A percentile compares a stretch with the other conserved stretches of the same genome.
phyloP scores from a whole-genome alignment of 345 rosid species.

The Ceriops zippeliana region DNA sequence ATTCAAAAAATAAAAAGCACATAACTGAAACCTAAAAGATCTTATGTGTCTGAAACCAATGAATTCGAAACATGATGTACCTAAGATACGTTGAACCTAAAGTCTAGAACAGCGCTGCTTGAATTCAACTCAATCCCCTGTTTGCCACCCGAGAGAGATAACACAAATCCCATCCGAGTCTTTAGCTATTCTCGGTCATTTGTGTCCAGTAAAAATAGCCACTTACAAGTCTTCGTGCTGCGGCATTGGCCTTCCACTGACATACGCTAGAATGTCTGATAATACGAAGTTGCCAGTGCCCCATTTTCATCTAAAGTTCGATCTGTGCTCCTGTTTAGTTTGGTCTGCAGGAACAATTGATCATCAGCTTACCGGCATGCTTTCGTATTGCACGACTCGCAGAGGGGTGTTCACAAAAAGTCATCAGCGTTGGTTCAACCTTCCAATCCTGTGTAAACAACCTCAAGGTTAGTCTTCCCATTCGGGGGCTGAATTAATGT shows the following conservation, averaged over 20 bases:
- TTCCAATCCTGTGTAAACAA: constrained; percentile 66
- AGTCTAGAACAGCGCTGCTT: too few species aligned
- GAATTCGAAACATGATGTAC: too few species aligned
- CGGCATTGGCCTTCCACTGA: constrained; percentile 75
- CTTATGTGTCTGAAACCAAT: too few species aligned
- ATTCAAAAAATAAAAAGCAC: too few species aligned
- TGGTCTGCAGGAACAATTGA: constrained; percentile 30
- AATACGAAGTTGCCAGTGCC: constrained; percentile 59
- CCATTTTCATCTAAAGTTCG: constrained; percentile 63
- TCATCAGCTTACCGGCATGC: constrained; percentile 44
- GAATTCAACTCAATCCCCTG: too few species aligned
- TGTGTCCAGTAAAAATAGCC: constrained; percentile 65
- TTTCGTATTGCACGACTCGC: constrained; percentile 78
- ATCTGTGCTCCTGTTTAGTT: constrained; percentile 29
- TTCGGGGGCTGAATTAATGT: background rate
- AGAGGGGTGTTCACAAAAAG: constrained; percentile 84
- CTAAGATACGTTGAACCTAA: too few species aligned
- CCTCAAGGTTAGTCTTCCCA: background rate
- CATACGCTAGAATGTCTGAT: constrained; percentile 69
- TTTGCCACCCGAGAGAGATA: background rate
- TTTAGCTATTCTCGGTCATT: constrained; percentile 24
- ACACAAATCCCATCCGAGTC: background rate
- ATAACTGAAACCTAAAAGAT: too few species aligned
- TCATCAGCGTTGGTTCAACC: constrained; percentile 67
- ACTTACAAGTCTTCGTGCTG: constrained; percentile 79